A percentile compares a stretch with the other conserved stretches of the same genome.
These are phyloP conservation scores for Purshia tridentata DNA, from an alignment of 306 rosid genomes.

Conservation along the genomic window DNA sequence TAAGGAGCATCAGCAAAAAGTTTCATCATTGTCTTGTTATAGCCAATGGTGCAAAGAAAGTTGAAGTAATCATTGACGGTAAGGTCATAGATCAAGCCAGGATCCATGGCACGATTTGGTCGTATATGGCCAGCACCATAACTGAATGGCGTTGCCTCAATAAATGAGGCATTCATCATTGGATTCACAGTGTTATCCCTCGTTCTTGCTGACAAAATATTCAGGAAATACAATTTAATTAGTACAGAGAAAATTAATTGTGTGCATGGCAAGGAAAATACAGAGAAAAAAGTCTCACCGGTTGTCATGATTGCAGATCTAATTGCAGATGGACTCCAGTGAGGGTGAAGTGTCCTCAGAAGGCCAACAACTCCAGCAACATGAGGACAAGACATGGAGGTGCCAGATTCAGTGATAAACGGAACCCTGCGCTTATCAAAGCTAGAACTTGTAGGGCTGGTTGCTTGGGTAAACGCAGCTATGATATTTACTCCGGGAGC, in stretches of 20 bases:
- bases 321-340: constrained; percentile 67
- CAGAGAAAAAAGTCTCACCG: constrained; percentile 26
- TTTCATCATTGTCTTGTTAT: constrained; percentile 29
- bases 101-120: constrained; percentile 70
- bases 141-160: constrained; percentile 41
- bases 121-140: constrained; percentile 68
- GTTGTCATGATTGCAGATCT: constrained; percentile 70
- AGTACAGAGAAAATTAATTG: background rate
- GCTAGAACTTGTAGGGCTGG: constrained; percentile 38
- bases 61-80: constrained; percentile 47
- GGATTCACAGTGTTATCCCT: constrained; percentile 50
- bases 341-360: constrained; percentile 52
- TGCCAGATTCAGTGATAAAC: constrained; percentile 57
- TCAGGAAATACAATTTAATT: background rate
- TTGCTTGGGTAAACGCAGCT: constrained; percentile 51
- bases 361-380: constrained; percentile 74
- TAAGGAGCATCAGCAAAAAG: constrained; percentile 23
- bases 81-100: constrained; percentile 76
- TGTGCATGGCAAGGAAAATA: no score
- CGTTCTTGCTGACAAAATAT: constrained; percentile 43
- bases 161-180: constrained; percentile 32
- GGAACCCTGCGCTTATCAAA: constrained; percentile 51
- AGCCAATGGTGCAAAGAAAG: constrained; percentile 57
- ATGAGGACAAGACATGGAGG: constrained; percentile 86
- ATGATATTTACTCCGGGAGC: constrained; percentile 73